These are phyloP conservation scores for Canariomyces notabilis DNA, from an alignment of 2,329 filamentous ascomycete genomes.

Conservation along the genomic window DNA sequence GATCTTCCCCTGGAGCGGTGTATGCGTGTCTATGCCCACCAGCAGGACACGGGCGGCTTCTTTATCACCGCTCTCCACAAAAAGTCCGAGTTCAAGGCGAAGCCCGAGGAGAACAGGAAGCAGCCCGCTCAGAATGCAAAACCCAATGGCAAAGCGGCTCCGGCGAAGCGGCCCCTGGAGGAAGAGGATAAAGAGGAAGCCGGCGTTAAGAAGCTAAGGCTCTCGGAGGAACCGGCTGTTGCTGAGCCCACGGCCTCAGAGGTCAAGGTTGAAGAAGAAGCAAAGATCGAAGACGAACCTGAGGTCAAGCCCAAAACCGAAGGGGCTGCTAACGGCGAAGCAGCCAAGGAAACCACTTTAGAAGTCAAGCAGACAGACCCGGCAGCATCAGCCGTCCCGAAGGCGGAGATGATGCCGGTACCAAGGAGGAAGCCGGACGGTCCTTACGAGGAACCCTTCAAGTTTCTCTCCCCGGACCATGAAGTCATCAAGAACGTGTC, in stretches of 20 bases:
- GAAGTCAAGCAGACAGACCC: conserved; percentile 10
- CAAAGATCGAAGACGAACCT: conserved; percentile 5
- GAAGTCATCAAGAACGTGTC: conserved; percentile 72
- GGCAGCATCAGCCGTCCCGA: conserved; percentile 15
- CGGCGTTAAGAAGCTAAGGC: conserved; percentile 39
- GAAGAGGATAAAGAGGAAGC: conserved; percentile 32
- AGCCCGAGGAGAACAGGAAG: conserved; percentile 59
- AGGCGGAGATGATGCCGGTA: conserved; percentile 30
- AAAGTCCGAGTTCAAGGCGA: conserved; percentile 75
- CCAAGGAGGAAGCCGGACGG: conserved; percentile 40
- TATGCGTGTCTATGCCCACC: conserved; percentile 90
- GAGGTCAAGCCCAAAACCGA: conserved; percentile 13
- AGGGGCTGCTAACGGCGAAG: conserved; percentile 1
- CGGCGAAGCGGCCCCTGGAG: conserved; percentile 33
- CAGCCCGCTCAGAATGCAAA: conserved; percentile 18
- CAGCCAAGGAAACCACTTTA: conserved; percentile 17
- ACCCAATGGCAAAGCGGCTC: conserved; percentile 22
- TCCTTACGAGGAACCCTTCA: conserved; percentile 85
- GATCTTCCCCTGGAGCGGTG: conserved; percentile 79
- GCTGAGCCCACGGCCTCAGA: conserved; percentile 7
- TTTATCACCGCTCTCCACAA: conserved; percentile 97
- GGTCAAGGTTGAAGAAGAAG: conserved; percentile 2
- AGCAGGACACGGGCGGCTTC: conserved; percentile 95
- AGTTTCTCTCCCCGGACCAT: conserved; percentile 73
- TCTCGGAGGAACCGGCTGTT: conserved; percentile 26